Percentiles rank a stretch among this genome's conserved stretches.
These are phyloP conservation scores for Aspergillus sclerotiicarbonarius DNA, from an alignment of 495 filamentous ascomycete genomes.

Conservation along the genomic window DNA sequence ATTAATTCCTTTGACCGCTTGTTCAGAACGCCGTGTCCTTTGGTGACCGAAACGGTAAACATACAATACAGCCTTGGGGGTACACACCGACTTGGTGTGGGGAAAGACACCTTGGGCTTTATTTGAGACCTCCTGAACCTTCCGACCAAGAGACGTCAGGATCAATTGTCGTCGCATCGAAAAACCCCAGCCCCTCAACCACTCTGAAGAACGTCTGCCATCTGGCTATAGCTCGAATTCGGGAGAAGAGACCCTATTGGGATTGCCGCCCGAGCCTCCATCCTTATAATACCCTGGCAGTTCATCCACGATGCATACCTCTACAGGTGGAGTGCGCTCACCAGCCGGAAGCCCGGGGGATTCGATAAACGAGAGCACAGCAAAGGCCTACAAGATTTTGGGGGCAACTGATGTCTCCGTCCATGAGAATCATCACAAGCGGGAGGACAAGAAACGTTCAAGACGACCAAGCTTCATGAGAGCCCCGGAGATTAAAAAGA, in stretches of 20 bases:
- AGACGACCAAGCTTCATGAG: conserved; percentile 31
- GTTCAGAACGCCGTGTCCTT: background rate
- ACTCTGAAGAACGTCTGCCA: background rate
- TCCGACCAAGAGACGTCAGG: background rate
- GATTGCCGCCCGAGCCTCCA: background rate
- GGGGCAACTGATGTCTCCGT: conserved; percentile 33
- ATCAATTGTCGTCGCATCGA: background rate
- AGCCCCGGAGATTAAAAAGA: conserved; percentile 27
- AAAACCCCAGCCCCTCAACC: background rate
- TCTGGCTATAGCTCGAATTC: background rate
- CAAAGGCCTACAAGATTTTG: conserved; percentile 41
- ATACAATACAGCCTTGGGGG: background rate
- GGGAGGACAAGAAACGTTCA: conserved; percentile 22
- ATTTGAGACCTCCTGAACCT: background rate
- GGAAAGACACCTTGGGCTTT: conserved; percentile 3
- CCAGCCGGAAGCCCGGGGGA: conserved; percentile 24
- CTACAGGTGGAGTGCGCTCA: conserved; percentile 11
- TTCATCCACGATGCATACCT: conserved; percentile 29
- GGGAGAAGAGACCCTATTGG: background rate
- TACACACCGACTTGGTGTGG: conserved; percentile 11
- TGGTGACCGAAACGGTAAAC: conserved; percentile 4
- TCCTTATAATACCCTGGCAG: conserved; percentile 15
- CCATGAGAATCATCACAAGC: conserved; percentile 20
- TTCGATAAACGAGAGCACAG: conserved; percentile 18
- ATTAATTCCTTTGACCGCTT: background rate